Conservation (phyloP, 495 filamentous ascomycete species). For the Penicillium ucsense region DNA sequence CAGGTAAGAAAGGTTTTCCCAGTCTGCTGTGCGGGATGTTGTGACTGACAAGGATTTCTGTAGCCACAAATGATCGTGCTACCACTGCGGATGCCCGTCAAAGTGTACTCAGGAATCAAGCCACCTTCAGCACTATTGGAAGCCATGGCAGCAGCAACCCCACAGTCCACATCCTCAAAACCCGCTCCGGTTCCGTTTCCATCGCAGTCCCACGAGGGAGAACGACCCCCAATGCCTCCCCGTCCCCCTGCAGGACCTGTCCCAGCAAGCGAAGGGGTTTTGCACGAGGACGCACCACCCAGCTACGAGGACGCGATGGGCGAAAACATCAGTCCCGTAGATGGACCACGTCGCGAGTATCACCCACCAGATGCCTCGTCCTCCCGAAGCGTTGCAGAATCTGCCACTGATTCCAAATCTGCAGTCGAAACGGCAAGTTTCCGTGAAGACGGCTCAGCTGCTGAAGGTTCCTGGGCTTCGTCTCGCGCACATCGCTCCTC, state of each 20-base stretch:
- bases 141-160: conserved; percentile 43
- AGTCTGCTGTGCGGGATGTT: too few relatives aligned
- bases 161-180: conserved; percentile 17
- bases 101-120: conserved; percentile 84
- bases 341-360: conserved; percentile 56
- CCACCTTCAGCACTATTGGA: conserved; percentile 69
- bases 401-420: conserved; percentile 35
- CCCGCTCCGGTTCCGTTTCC: conserved; percentile 14
- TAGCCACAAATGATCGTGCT: conserved; percentile 63
- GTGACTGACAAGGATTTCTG: conserved; percentile 1
- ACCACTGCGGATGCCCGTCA: conserved; percentile 65
- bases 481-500: conserved; percentile 24
- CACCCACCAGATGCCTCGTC: conserved; percentile 42
- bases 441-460: conserved; percentile 15
- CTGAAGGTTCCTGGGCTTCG: conserved; percentile 11
- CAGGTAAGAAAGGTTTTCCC: conserved; percentile 33
- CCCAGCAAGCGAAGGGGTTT: conserved; percentile 22
- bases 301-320: conserved; percentile 91
- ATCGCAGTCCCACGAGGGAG: conserved; percentile 12
- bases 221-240: conserved; percentile 29
- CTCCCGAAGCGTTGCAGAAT: conserved; percentile 20
- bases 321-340: conserved; percentile 56
- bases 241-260: conserved; percentile 16
- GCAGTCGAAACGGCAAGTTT: conserved; percentile 22
- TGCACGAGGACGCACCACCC: conserved; percentile 56